Percentiles rank a stretch among this genome's conserved stretches.
phyloP scores from a whole-genome alignment of 495 filamentous ascomycete species.

The Usnea hakonensis region DNA sequence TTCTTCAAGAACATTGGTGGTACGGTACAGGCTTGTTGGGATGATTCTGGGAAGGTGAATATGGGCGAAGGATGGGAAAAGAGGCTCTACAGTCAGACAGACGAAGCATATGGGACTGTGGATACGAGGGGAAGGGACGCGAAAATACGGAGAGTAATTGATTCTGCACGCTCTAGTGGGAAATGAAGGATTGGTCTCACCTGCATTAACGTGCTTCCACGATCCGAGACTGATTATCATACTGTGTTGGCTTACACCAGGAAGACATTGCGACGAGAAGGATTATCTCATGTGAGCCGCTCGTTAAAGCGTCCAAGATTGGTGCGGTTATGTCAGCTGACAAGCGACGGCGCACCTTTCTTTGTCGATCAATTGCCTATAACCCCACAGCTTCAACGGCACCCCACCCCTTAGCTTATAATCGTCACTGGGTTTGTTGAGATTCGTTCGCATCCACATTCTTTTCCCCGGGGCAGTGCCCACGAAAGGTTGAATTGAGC shows the following conservation, averaged over 20 bases:
- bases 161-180: not conserved
- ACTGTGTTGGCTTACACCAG: not conserved
- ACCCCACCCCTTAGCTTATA: not conserved
- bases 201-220: not conserved
- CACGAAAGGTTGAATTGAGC: no score
- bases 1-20: constrained; percentile 51
- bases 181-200: not conserved
- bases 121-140: constrained; percentile 10
- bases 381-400: not conserved
- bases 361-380: not conserved
- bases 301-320: not conserved
- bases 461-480: no score
- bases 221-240: not conserved
- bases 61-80: constrained; percentile 34
- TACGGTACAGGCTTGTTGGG: constrained; percentile 50
- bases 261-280: not conserved
- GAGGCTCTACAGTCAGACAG: constrained; percentile 21
- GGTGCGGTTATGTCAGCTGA: not conserved
- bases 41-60: constrained; percentile 39
- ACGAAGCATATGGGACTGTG: constrained; percentile 16
- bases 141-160: constrained; percentile 5
- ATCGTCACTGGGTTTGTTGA: no score
- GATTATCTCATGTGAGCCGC: not conserved
- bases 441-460: no score
- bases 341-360: not conserved